Base-by-base conservation (phyloP, 176 grass and related monocot species). In the Bothriochloa decipiens region DNA sequence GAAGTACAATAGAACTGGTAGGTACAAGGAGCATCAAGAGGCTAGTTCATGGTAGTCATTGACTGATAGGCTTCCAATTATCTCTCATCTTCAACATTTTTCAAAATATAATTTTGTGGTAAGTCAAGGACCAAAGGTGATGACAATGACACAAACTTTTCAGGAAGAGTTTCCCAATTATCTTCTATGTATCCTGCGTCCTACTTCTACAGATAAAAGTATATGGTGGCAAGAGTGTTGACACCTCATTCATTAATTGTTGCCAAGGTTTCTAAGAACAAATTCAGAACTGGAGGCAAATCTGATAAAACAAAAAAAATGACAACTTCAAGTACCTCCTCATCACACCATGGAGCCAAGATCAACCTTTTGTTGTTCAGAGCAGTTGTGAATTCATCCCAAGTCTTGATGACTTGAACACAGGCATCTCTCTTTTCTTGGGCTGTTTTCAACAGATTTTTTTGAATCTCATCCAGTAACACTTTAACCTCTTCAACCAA, bases 381-480 rank as follows among this genome's bases (percentile, higher is more conserved):
- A 63, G 93, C 85, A 17, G 67, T 36, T n/a, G 80, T 74, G 83
- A 95, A 95, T 90, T 98, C 93, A 92, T 92, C 89, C 96, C 96
- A 95, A 8, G 91, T 98, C 37, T 77, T 81, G 40, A 96, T 79
- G n/a, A 89, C 79, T 89, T 86, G 65, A 82, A 96, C 81, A 58
- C 91, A 95, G 10, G 88, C 91, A 79, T 96, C 93, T 92, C 89
- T 98, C 86, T 91, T 98, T 70, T 94, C 72, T 84, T 90, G 95
- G 6, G 96, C 93, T 39, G 87, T 84, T 76, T 92, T 93, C n/a
- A 92, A 94, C 55, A 98, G 80, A 75, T 85, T 95, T 49, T 80
- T 81, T 79, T 98, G 95, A 42, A 98, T 85, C 18, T 50, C 83
- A 61, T 75, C 79, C 3, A 95, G 78, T 84, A 98, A 86, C 32